phyloP scores from a whole-genome alignment of 2,329 filamentous ascomycete species.

The Fusarium sp. region DNA sequence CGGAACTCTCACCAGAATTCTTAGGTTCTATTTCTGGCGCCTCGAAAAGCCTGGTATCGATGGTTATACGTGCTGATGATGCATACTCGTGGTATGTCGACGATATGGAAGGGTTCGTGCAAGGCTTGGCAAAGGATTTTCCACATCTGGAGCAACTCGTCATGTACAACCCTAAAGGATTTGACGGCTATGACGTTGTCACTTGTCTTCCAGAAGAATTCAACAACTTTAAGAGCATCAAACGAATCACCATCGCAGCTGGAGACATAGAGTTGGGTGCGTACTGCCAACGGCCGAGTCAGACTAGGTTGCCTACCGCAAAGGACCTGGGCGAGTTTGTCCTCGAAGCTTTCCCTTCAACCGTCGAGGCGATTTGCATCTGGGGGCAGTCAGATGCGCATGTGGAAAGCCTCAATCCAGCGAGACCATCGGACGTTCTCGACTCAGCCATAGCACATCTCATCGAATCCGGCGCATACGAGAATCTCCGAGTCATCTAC shows the following conservation, averaged over 20 bases:
- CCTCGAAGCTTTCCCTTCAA: not conserved
- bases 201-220: not conserved
- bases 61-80: slow-evolving; percentile 1
- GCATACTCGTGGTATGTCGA: not conserved
- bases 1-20: accelerated
- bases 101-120: not conserved
- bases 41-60: not conserved
- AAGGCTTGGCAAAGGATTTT: accelerated
- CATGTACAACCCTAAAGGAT: slow-evolving; percentile 13
- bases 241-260: slow-evolving; percentile 2
- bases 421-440: not conserved
- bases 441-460: slow-evolving; percentile 18
- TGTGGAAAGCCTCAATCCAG: accelerated
- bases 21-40: accelerated
- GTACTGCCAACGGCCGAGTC: no score
- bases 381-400: not conserved
- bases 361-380: slow-evolving; percentile 22
- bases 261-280: slow-evolving; percentile 1
- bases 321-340: slow-evolving; percentile 2
- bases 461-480: not conserved
- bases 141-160: slow-evolving; percentile 8
- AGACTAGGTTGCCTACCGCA: accelerated
- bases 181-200: not conserved
- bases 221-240: not conserved
- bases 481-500: slow-evolving; percentile 29